A percentile compares a stretch with the other conserved stretches of the same genome.
These are phyloP conservation scores for Neurospora sp. DNA, from an alignment of 495 filamentous ascomycete species.

Conservation along the genomic window DNA sequence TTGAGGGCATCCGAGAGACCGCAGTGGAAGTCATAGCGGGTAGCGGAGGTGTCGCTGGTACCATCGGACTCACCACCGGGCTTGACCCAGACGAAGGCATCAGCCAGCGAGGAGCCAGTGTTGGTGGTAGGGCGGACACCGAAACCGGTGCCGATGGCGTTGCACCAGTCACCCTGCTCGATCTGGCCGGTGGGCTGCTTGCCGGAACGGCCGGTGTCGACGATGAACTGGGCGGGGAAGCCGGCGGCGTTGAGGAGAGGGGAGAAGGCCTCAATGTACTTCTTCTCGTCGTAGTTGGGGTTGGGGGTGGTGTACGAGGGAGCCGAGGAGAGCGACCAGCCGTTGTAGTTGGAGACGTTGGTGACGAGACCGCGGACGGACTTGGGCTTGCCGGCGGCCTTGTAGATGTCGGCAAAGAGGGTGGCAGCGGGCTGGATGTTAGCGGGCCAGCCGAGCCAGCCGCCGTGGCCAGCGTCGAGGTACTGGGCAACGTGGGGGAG, in stretches of 20 bases:
- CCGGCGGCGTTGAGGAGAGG: constrained; percentile 51
- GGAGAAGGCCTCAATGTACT: constrained; percentile 55
- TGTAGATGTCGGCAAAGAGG: constrained; percentile 57
- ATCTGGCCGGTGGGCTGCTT: constrained; percentile 54
- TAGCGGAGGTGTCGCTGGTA: constrained; percentile 51
- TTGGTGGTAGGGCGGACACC: constrained; percentile 56
- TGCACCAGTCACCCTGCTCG: constrained; percentile 78
- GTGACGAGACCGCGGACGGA: constrained; percentile 64
- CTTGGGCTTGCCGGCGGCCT: constrained; percentile 51
- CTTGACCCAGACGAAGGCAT: constrained; percentile 81
- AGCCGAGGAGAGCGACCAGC: constrained; percentile 33
- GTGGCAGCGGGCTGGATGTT: constrained; percentile 63
- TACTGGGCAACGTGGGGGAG: constrained; percentile 76
- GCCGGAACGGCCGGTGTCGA: constrained; percentile 58
- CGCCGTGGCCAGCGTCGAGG: constrained; percentile 69
- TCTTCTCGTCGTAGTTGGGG: constrained; percentile 58
- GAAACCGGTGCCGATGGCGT: constrained; percentile 63
- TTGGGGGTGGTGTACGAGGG: constrained; percentile 35
- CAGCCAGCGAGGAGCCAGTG: constrained; percentile 51
- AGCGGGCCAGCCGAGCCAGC: constrained; percentile 76
- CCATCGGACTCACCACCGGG: constrained; percentile 76
- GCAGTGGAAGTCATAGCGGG: constrained; percentile 64
- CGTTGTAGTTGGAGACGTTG: constrained; percentile 77
- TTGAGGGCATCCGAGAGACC: constrained; percentile 47
- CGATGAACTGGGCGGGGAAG: constrained; percentile 62